Evolutionary conservation across 352 stramenopile genomes (phyloP), one percentile per base, ranked within the genome.

Genomic region (Phytophthora tubulina): DNA sequence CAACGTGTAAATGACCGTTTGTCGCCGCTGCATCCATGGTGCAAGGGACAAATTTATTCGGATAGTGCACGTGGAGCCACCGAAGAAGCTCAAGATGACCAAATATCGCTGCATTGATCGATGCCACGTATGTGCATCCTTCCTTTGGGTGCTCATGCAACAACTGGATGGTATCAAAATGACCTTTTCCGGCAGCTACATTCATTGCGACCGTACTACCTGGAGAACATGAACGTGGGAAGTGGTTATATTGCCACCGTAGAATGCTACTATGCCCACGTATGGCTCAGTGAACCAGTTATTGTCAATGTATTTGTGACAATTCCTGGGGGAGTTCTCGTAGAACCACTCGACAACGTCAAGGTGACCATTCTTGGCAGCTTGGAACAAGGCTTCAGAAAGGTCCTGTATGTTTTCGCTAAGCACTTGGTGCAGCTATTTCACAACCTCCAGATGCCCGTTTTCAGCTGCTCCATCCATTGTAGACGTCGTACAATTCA

Each of bases 401-500:
- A 21, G 14, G 11, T 7, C 51, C n/a, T 51, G 6, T 15, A 30
- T n/a, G 3, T 42, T 14, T 27, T 27, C 21, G 21, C 21, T 0
- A 27, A 27, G 21, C 2, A 14, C 42, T 62, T 17, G 17, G 10
- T 49, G 27, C 15, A 62, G 21, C 54, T 27, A 62, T 27, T 62
- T 62, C 7, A 62, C 10, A 10, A 27, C 21, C 21, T 27, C 21
- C 21, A 27, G 21, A 27, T 27, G 21, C 21, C 21, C 21, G 21
- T 5, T 62, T 42, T 42, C 14, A 52, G 54, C 54, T 44, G 56
- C 42, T 45, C 41, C n/a, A 36, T 42, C 31, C 41, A 54, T 62
- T 31, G 54, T 39, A 41, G 38, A 13, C 33, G n/a, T 30, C 3
- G 56, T 30, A 31, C 15, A 63, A 6, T 8, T 31, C 9, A 63